These are phyloP conservation scores for Spirogloea muscicola DNA, from an alignment of 139 green algal species.

Conservation along the genomic window DNA sequence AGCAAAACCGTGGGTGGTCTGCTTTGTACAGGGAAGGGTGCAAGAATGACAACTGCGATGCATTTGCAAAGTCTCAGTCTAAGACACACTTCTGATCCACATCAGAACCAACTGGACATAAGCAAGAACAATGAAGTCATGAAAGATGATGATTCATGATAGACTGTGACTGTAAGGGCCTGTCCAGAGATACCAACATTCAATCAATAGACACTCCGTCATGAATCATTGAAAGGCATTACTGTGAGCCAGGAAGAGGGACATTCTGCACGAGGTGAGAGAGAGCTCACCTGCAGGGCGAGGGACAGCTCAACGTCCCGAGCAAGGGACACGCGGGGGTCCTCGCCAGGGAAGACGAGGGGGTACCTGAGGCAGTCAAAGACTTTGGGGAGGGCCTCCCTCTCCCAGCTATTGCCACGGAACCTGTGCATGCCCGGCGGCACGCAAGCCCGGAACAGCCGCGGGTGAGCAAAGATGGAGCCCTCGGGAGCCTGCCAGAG, in stretches of 20 bases:
- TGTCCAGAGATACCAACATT: too few relatives aligned
- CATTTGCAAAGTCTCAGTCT: too few relatives aligned
- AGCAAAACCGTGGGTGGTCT: constrained; percentile 33
- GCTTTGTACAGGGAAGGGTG: constrained; percentile 4
- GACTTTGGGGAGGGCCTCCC: not conserved
- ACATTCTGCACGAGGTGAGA: too few relatives aligned
- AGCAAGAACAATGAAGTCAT: too few relatives aligned
- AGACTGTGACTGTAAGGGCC: too few relatives aligned
- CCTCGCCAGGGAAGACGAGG: not conserved
- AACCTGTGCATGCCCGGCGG: constrained; percentile 15
- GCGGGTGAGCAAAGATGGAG: constrained; percentile 4
- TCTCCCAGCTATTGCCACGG: constrained; percentile 8
- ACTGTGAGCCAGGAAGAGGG: too few relatives aligned
- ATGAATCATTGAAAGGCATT: too few relatives aligned
- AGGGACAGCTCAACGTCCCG: constrained; percentile 12
- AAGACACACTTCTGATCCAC: too few relatives aligned
- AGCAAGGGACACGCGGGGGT: not conserved
- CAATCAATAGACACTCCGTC: too few relatives aligned
- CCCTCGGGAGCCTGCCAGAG: not conserved
- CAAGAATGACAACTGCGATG: constrained; percentile 25
- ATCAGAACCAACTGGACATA: too few relatives aligned
- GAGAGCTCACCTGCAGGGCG: constrained; percentile 19
- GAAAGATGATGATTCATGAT: too few relatives aligned
- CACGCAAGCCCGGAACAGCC: constrained; percentile 28
- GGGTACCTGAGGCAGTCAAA: not conserved